Evolutionary conservation across 495 filamentous ascomycete species (phyloP).

Genomic region (Podospora comata): DNA sequence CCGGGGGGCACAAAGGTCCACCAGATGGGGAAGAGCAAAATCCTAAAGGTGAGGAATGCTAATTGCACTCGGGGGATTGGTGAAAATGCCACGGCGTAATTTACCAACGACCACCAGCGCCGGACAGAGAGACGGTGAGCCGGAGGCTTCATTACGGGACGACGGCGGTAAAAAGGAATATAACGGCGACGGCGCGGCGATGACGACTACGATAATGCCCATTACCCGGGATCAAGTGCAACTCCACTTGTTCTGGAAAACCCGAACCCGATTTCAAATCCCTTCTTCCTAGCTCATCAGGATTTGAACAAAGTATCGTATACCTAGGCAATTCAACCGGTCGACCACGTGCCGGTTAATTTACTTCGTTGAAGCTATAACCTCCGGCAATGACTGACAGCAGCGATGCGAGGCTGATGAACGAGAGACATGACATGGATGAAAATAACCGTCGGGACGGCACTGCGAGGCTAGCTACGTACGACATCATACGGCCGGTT

Average conservation of each 20-base stretch:
- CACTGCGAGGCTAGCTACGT: constrained; percentile 11
- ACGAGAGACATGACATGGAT: neutral
- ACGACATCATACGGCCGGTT: neutral
- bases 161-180: neutral
- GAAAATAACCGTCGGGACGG: constrained; percentile 23
- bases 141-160: neutral
- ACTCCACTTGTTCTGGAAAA: constrained; percentile 22
- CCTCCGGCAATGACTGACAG: constrained; percentile 9
- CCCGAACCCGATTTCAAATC: neutral
- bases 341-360: constrained; percentile 16
- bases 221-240: neutral
- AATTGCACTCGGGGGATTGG: neutral
- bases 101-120: neutral
- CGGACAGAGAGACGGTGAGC: neutral
- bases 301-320: neutral
- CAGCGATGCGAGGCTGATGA: constrained; percentile 17
- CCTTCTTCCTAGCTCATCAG: constrained; percentile 1
- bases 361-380: neutral
- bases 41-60: neutral
- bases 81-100: neutral
- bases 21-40: constrained; percentile 5
- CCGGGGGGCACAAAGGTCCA: neutral
- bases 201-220: neutral
- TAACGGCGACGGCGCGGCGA: neutral
- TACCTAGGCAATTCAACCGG: neutral